phyloP scores from a whole-genome alignment of 2,329 filamentous ascomycete species.

The Xylaria sp. region DNA sequence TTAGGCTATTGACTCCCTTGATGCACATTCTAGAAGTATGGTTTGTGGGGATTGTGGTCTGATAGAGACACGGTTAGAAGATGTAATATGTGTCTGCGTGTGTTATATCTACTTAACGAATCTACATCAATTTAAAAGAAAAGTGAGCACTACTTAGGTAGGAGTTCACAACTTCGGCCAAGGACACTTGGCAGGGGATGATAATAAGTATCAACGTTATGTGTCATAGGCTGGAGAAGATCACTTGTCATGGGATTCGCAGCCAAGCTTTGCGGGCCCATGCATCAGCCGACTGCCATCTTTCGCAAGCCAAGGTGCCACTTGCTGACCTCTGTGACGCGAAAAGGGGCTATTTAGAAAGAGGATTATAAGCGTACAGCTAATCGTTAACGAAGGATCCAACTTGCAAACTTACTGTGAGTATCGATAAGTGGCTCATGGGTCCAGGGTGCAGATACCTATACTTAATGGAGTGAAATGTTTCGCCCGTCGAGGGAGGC shows the following conservation, averaged over 20 bases:
- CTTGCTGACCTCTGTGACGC: not conserved
- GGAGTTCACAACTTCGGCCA: not conserved
- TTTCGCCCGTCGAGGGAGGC: not conserved
- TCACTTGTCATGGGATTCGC: not conserved
- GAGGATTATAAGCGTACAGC: not conserved
- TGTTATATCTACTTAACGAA: not conserved
- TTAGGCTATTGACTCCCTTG: not conserved
- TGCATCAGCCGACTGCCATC: not conserved
- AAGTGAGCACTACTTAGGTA: not conserved
- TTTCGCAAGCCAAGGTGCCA: not conserved
- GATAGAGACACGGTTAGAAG: not conserved
- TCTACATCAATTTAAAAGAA: not conserved
- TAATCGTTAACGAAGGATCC: not conserved
- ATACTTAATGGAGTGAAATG: not conserved
- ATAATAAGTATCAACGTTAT: not conserved
- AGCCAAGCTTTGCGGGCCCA: not conserved
- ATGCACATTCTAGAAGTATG: not conserved
- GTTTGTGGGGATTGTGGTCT: not conserved
- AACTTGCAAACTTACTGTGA: not conserved
- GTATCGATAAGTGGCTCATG: not conserved
- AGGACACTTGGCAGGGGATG: not conserved
- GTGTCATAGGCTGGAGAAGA: not conserved
- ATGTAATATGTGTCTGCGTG: not conserved
- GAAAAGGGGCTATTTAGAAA: not conserved
- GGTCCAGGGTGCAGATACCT: not conserved